phyloP scores from a whole-genome alignment of 352 stramenopile species.

The Phytopythium delawarense region DNA sequence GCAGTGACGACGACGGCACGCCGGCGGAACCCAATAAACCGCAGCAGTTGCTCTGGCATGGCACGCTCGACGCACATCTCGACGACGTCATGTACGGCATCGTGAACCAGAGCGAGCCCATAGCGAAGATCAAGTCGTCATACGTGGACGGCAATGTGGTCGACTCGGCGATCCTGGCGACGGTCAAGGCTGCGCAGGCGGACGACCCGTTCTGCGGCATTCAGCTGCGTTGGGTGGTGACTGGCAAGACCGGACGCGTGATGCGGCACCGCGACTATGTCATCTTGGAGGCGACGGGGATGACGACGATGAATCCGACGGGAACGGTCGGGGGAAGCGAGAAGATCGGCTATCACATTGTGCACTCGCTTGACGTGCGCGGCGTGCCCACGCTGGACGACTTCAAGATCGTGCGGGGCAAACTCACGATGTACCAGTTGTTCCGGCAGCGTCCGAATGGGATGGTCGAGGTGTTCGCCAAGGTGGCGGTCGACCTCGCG shows the following conservation, averaged over 20 bases:
- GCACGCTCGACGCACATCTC: slow-evolving; percentile 20
- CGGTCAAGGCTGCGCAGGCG: slow-evolving; percentile 11
- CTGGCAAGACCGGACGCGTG: slow-evolving; percentile 18
- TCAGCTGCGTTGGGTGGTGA: slow-evolving; percentile 28
- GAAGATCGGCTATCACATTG: slow-evolving; percentile 37
- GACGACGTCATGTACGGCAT: slow-evolving; percentile 36
- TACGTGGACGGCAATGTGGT: slow-evolving; percentile 21
- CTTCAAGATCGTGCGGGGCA: slow-evolving; percentile 26
- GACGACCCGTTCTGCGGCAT: slow-evolving; percentile 22
- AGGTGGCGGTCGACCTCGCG: slow-evolving; percentile 19
- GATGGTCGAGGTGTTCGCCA: slow-evolving; percentile 28
- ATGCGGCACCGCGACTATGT: slow-evolving; percentile 40
- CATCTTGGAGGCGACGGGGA: slow-evolving; percentile 32
- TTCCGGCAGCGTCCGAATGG: slow-evolving; percentile 28
- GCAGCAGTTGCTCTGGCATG: slow-evolving; percentile 26
- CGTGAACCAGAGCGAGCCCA: slow-evolving; percentile 24
- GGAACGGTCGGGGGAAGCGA: slow-evolving; percentile 14
- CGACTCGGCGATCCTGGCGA: slow-evolving; percentile 22
- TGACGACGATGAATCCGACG: slow-evolving; percentile 19
- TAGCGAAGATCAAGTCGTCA: slow-evolving; percentile 23
- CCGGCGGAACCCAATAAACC: slow-evolving; percentile 7
- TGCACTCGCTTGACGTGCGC: slow-evolving; percentile 40
- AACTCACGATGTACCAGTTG: slow-evolving; percentile 22
- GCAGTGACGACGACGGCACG: not conserved
- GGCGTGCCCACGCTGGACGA: slow-evolving; percentile 26